phyloP scores from a whole-genome alignment of 1,284 basidiomycete genomes.

The Puccinia horiana region DNA sequence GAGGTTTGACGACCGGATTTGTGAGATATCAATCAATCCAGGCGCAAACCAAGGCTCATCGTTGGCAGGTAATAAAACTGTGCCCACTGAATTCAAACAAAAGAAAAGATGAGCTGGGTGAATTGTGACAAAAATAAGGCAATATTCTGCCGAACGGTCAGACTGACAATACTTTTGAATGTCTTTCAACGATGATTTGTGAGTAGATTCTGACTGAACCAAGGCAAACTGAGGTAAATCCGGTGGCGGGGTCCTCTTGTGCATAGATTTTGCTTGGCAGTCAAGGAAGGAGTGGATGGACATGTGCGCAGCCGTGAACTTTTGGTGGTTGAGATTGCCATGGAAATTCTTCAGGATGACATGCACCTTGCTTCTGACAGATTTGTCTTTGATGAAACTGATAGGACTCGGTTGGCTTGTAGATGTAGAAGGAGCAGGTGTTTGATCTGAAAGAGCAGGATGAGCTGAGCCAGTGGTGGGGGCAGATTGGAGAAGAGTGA shows the following conservation, averaged over 20 bases:
- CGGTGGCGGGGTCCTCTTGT: not conserved
- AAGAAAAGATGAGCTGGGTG: not conserved
- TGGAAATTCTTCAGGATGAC: constrained; percentile 8
- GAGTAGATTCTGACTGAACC: constrained; percentile 6
- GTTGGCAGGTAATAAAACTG: not conserved
- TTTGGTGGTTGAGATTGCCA: constrained; percentile 9
- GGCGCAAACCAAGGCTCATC: constrained; percentile 11
- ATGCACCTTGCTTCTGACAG: not conserved
- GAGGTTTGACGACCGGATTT: not conserved
- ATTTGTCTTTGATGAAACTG: constrained; percentile 3
- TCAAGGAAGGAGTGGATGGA: not conserved
- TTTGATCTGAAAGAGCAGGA: not conserved
- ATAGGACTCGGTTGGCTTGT: not conserved
- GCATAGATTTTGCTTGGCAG: constrained; percentile 6
- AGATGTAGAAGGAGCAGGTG: not conserved
- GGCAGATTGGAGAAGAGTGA: not conserved
- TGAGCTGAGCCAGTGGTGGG: not conserved
- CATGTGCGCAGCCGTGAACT: not conserved
- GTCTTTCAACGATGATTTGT: constrained; percentile 4
- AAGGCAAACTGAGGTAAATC: not conserved
- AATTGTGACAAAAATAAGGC: not conserved
- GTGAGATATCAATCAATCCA: not conserved
- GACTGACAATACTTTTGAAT: constrained; percentile 4
- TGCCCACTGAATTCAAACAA: not conserved
- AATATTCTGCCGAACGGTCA: not conserved